A percentile compares a stretch with the other conserved stretches of the same genome.
Evolutionary conservation across 1,139 yeast species (phyloP).

Genomic region (Debaryomyces nepalensis): DNA sequence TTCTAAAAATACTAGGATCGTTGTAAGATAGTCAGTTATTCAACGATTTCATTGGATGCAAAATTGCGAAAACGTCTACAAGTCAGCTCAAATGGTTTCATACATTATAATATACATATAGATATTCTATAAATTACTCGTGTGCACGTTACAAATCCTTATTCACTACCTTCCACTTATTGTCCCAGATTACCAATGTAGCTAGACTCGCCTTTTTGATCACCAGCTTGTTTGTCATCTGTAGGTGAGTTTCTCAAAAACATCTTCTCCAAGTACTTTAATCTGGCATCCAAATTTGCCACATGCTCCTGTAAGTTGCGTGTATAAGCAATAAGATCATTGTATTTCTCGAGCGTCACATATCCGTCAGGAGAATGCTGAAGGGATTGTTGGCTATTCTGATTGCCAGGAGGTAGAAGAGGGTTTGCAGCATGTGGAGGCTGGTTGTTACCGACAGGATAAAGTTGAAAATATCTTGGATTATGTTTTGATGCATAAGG

Average conservation of each 20-base stretch:
- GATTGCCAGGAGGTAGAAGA: neutral
- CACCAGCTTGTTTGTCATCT: neutral
- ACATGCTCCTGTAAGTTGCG: constrained; percentile 37
- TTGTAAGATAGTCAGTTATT: too few species aligned
- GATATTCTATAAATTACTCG: constrained; percentile 1
- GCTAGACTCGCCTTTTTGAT: neutral
- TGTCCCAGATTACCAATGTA: neutral
- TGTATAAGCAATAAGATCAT: constrained; percentile 41
- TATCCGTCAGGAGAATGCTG: neutral
- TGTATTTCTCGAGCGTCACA: constrained; percentile 37
- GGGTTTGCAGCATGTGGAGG: constrained; percentile 11
- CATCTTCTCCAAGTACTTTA: constrained; percentile 23
- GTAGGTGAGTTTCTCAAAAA: neutral
- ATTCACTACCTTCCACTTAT: neutral
- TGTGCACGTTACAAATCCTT: neutral
- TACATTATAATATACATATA: constrained; percentile 4
- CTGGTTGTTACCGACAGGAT: constrained; percentile 12
- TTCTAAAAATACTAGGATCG: too few species aligned
- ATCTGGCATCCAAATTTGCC: constrained; percentile 30
- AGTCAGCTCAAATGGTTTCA: too few species aligned
- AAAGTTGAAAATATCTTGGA: constrained; percentile 5
- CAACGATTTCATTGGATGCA: too few species aligned
- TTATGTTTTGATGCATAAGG: constrained; percentile 6
- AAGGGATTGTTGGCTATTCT: constrained; percentile 18
- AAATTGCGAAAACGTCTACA: too few species aligned